Base-by-base conservation (phyloP, 305 asterid genomes). In the Fraxinus paxiana region DNA sequence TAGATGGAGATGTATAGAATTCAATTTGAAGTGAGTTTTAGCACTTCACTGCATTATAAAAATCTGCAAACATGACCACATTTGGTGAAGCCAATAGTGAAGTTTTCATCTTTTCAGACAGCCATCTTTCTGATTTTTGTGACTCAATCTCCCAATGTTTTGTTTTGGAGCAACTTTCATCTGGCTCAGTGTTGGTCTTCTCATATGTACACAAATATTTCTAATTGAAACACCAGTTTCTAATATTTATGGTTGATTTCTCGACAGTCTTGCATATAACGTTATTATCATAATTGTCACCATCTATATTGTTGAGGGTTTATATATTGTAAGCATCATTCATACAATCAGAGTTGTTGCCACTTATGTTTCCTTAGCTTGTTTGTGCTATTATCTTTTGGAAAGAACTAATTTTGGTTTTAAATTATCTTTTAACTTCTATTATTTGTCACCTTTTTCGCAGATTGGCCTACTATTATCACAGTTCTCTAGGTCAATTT, bases 1-100 rank as follows among this genome's bases (percentile, higher is more conserved):
- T 83, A 81, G 84, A 86, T 90, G 96, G 93, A 87, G 88, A 90
- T 92, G 94, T 90, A 87, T 91, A 91, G 87, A 87, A 85, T 86
- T 85, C 86, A 86, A 79, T 86, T 86, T 77, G 88, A 86, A 81
- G 90, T 82, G 87, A 84, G 82, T 82, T 84, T 67, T 10, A 12
- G 84, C 82, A 86, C 80, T 86, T 82, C 91, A 85, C 82, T 79
- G 86, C 38, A 13, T 82, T 88, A 87, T 86, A 88, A 83, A 76
- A 86, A 77, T 79, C 83, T 84, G 83, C 86, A 77, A 81, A 85
- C 90, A 83, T 87, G 89, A 83, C 89, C 90, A 88, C 90, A 84
- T 79, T 86, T 90, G 87, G 90, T 86, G 82, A 82, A 86, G 80
- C 85, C 93, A 86, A 80, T 84, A 82, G 84, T 88, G 88, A 89